Conservation (phyloP, 139 green algal genomes). For the Chlorella vulgaris region DNA sequence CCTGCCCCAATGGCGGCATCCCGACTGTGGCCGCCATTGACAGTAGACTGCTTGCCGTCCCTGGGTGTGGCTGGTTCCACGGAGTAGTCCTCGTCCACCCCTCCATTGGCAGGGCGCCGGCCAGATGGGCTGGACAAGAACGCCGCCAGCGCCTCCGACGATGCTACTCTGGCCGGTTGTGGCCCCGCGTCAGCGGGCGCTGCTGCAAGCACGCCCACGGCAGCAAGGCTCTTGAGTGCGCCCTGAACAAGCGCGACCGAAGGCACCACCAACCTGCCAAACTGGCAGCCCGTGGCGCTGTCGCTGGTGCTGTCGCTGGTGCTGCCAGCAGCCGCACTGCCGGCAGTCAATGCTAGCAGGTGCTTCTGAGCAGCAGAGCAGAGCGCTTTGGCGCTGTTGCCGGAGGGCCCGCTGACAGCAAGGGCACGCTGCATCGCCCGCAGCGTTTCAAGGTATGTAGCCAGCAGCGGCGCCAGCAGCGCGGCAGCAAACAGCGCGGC, state of each 20-base stretch:
- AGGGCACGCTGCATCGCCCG: constrained; percentile 4
- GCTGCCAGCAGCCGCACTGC: neutral
- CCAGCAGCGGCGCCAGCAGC: constrained; percentile 31
- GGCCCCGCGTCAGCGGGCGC: neutral
- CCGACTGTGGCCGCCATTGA: too few species aligned
- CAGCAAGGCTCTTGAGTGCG: neutral
- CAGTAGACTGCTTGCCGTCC: too few species aligned
- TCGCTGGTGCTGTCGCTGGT: neutral
- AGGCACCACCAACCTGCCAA: neutral
- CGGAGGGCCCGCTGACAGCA: neutral
- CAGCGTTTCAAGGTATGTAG: constrained; percentile 23
- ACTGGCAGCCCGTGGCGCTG: too few species aligned
- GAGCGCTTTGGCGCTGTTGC: neutral
- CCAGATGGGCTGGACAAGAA: neutral
- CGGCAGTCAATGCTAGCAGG: constrained; percentile 1
- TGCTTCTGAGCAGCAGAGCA: neutral
- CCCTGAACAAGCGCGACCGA: constrained; percentile 6
- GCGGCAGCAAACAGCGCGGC: constrained; percentile 16
- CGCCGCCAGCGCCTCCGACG: neutral
- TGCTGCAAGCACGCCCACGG: neutral
- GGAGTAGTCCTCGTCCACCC: neutral
- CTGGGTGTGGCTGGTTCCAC: neutral
- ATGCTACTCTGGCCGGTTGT: neutral
- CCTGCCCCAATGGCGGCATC: too few species aligned
- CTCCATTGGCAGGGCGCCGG: neutral